Evolutionary conservation across 2,329 filamentous ascomycete genomes (phyloP).

Genomic region (Lasiodiplodia hormozganensis): DNA sequence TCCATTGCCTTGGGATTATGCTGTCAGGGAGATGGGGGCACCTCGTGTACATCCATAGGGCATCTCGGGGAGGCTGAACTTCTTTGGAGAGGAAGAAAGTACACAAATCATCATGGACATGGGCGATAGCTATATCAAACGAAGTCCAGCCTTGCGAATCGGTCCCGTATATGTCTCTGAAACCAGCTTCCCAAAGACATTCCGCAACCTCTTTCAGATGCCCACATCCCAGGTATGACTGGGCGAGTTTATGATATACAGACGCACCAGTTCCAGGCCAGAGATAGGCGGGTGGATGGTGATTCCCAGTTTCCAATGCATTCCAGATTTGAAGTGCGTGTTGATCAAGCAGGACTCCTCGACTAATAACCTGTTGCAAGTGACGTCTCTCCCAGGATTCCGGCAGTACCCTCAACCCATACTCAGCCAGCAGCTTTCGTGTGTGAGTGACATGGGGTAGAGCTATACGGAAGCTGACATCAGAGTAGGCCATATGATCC

Average conservation of each 20-base stretch:
- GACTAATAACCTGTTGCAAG: neutral
- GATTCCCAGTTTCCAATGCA: neutral
- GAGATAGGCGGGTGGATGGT: neutral
- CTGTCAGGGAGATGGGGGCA: too few relatives aligned
- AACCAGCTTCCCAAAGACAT: neutral
- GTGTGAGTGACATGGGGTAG: neutral
- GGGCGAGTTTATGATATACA: neutral
- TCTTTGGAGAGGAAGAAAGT: neutral
- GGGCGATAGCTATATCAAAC: neutral
- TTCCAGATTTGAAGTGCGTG: neutral
- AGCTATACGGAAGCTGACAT: rapidly evolving
- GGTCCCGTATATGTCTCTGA: neutral
- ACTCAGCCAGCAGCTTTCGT: neutral
- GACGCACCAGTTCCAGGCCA: neutral
- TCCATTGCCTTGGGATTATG: neutral
- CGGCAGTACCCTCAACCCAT: neutral
- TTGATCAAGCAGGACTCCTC: neutral
- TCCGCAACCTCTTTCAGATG: neutral
- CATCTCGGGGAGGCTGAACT: neutral
- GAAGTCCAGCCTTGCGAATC: neutral
- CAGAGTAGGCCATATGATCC: too few relatives aligned
- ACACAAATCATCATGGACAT: neutral
- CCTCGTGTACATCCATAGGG: neutral
- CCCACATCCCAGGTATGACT: rapidly evolving
- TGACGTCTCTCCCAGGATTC: neutral